A percentile compares a stretch with the other conserved stretches of the same genome.
These are phyloP conservation scores for Rhodamnia rubescens DNA, from an alignment of 345 rosid genomes.

Conservation along the genomic window DNA sequence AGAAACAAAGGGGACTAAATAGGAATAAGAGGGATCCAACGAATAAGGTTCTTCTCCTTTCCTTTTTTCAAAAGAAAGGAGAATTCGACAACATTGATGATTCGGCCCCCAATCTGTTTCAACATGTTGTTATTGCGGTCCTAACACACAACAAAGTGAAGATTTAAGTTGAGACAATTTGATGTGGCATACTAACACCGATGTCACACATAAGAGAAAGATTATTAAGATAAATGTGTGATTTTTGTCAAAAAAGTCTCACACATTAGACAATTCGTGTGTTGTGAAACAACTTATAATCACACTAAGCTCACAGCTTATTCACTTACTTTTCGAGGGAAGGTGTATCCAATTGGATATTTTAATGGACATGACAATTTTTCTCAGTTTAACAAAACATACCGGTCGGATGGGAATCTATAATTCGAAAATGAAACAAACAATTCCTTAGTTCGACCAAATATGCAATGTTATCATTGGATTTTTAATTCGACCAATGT, in stretches of 20 bases:
- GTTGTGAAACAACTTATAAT: neutral
- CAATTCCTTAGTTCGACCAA: neutral
- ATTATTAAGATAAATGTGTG: neutral
- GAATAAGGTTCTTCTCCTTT: too few species aligned
- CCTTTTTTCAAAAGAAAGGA: too few species aligned
- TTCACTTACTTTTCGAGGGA: neutral
- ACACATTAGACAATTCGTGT: neutral
- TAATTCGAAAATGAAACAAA: neutral
- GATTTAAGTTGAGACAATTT: too few species aligned
- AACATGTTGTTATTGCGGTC: too few species aligned
- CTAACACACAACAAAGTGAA: too few species aligned
- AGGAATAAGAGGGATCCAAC: too few species aligned
- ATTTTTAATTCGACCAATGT: neutral
- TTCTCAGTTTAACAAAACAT: neutral
- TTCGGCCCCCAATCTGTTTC: too few species aligned
- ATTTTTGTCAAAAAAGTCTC: too few species aligned
- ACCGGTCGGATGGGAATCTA: neutral
- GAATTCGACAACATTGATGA: too few species aligned
- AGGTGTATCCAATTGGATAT: neutral
- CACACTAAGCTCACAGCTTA: neutral
- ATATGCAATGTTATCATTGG: rapidly evolving
- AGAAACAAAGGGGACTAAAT: too few species aligned
- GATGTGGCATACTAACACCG: neutral
- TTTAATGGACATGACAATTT: neutral
- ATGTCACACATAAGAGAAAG: rapidly evolving